phyloP scores from a whole-genome alignment of 1,139 yeast genomes.

The Scheffersomyces titani region DNA sequence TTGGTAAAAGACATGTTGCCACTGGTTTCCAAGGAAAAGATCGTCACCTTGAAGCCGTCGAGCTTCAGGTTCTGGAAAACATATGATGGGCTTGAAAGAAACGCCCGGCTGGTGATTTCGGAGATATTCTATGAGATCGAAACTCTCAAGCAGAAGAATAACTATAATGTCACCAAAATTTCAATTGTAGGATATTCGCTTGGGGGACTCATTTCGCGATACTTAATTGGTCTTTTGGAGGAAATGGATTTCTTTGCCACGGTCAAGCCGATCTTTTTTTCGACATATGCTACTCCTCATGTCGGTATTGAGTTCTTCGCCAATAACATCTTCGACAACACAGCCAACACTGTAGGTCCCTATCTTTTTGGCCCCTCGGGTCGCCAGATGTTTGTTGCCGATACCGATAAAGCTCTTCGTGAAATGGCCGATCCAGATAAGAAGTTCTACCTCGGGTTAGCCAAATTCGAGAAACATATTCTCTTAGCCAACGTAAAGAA shows the following conservation, averaged over 20 bases:
- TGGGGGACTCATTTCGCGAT: constrained; percentile 53
- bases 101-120: constrained; percentile 66
- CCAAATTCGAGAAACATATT: constrained; percentile 55
- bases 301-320: constrained; percentile 63
- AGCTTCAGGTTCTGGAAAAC: constrained; percentile 77
- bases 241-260: constrained; percentile 55
- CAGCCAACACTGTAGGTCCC: constrained; percentile 62
- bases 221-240: constrained; percentile 68
- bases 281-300: constrained; percentile 93
- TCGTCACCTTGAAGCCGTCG: constrained; percentile 63
- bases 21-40: constrained; percentile 36
- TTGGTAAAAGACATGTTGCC: constrained; percentile 45
- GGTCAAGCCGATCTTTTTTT: constrained; percentile 64
- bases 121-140: constrained; percentile 65
- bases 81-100: constrained; percentile 77
- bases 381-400: constrained; percentile 62
- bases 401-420: constrained; percentile 45
- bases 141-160: constrained; percentile 40
- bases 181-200: constrained; percentile 48
- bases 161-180: constrained; percentile 36
- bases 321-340: constrained; percentile 38
- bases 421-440: constrained; percentile 58
- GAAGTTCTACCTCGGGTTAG: constrained; percentile 56
- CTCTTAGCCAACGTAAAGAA: constrained; percentile 74
- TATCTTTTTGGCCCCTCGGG: constrained; percentile 74